These are phyloP conservation scores for Coemansia sp. DNA, from an alignment of 192 early-diverging fungal genomes.

Conservation along the genomic window DNA sequence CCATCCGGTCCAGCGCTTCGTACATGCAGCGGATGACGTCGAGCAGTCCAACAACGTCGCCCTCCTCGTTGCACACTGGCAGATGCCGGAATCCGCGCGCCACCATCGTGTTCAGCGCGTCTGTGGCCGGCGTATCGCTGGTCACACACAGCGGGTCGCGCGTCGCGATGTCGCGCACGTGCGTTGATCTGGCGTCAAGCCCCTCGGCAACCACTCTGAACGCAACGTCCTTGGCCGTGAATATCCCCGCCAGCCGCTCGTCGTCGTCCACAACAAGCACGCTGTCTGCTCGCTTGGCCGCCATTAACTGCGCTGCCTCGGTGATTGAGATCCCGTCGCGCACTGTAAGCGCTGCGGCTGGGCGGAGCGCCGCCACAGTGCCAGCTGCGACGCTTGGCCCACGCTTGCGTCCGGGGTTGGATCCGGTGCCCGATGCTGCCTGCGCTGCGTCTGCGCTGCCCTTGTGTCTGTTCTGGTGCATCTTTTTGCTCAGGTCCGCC, in stretches of 20 bases:
- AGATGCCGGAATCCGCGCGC: conserved; percentile 80
- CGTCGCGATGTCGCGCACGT: conserved; percentile 89
- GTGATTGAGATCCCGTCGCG: conserved; percentile 72
- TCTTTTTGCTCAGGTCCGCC: conserved; percentile 67
- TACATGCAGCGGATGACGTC: conserved; percentile 86
- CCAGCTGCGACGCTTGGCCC: conserved; percentile 48
- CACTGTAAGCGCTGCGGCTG: conserved; percentile 83
- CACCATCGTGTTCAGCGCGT: conserved; percentile 82
- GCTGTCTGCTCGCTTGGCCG: conserved; percentile 93
- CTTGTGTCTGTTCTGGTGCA: conserved; percentile 44
- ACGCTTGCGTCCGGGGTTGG: conserved; percentile 30
- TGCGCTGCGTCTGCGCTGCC: conserved; percentile 23
- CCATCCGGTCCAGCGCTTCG: conserved; percentile 83
- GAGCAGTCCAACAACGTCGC: conserved; percentile 78
- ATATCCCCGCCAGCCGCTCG: conserved; percentile 89
- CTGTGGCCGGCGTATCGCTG: conserved; percentile 72
- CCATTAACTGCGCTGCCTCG: conserved; percentile 92
- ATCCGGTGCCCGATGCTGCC: conserved; percentile 10
- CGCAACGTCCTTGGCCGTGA: conserved; percentile 97
- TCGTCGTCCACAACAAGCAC: conserved; percentile 93
- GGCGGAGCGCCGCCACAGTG: conserved; percentile 88
- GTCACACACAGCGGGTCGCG: conserved; percentile 87
- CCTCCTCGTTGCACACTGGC: conserved; percentile 83
- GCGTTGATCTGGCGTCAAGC: conserved; percentile 62
- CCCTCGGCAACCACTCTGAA: conserved; percentile 89